Percentiles rank a stretch among this genome's conserved stretches.
These are phyloP conservation scores for Senna siamea DNA, from an alignment of 306 rosid species.

Conservation along the genomic window DNA sequence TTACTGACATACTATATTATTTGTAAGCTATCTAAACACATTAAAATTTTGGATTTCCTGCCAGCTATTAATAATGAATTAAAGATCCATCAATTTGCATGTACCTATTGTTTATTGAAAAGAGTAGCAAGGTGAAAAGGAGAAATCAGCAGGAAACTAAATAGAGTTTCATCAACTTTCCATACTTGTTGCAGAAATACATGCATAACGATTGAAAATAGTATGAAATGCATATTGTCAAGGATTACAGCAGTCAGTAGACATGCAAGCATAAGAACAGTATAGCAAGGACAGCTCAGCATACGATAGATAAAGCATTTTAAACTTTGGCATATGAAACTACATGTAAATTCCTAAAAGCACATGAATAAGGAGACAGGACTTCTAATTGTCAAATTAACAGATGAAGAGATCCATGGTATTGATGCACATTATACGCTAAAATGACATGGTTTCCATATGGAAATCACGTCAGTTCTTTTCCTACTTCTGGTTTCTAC, in stretches of 20 bases:
- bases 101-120: not conserved
- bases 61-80: not conserved
- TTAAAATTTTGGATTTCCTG: not conserved
- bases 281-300: not conserved
- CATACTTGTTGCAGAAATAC: not conserved
- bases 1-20: constrained; percentile 26
- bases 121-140: not conserved
- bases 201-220: not conserved
- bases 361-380: not conserved
- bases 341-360: not conserved
- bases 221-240: constrained; percentile 5
- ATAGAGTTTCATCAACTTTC: not conserved
- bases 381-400: not conserved
- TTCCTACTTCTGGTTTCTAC: not conserved
- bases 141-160: not conserved
- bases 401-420: not conserved
- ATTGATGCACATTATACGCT: not conserved
- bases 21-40: constrained; percentile 6
- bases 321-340: not conserved
- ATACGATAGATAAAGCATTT: not conserved
- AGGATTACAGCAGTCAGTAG: not conserved
- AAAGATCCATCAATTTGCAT: not conserved
- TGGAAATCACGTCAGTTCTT: not conserved
- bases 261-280: constrained; percentile 10
- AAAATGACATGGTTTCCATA: not conserved